phyloP scores from a whole-genome alignment of 495 filamentous ascomycete genomes.

The Penicillium mononematosum region DNA sequence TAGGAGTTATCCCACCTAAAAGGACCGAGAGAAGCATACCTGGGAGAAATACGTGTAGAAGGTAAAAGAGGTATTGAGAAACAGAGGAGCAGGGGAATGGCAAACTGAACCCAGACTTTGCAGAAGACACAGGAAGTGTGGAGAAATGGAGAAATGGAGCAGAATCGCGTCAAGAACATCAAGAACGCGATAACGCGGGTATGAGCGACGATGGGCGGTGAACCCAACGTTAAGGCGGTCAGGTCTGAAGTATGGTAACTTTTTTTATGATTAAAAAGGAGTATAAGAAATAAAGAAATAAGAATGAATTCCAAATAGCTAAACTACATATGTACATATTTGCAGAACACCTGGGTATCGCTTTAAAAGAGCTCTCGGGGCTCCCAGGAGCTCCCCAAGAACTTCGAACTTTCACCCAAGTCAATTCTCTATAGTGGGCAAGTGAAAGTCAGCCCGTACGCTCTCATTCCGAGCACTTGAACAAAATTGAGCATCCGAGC shows the following conservation, averaged over 20 bases:
- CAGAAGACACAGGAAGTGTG: conserved; percentile 1
- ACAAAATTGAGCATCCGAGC: not conserved
- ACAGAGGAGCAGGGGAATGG: not conserved
- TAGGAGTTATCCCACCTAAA: too few species aligned
- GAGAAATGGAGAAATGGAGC: conserved; percentile 11
- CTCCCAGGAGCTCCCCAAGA: not conserved
- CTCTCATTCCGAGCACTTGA: not conserved
- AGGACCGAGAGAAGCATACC: not conserved
- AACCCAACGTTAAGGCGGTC: not conserved
- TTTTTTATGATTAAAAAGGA: not conserved
- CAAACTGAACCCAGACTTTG: not conserved
- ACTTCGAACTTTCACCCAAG: not conserved
- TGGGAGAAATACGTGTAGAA: not conserved
- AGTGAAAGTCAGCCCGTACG: not conserved
- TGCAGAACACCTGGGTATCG: not conserved
- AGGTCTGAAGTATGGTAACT: not conserved
- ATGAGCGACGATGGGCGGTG: conserved; percentile 4
- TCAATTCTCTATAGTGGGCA: not conserved
- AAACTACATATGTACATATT: conserved; percentile 7
- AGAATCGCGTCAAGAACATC: conserved; percentile 4
- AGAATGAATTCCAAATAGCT: not conserved
- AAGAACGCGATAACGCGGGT: conserved; percentile 6
- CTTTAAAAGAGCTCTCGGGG: not conserved
- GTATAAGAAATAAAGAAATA: too few species aligned
- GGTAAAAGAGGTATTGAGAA: not conserved